These are phyloP conservation scores for Macrophomina tecta DNA, from an alignment of 2,329 filamentous ascomycete species.

Conservation along the genomic window DNA sequence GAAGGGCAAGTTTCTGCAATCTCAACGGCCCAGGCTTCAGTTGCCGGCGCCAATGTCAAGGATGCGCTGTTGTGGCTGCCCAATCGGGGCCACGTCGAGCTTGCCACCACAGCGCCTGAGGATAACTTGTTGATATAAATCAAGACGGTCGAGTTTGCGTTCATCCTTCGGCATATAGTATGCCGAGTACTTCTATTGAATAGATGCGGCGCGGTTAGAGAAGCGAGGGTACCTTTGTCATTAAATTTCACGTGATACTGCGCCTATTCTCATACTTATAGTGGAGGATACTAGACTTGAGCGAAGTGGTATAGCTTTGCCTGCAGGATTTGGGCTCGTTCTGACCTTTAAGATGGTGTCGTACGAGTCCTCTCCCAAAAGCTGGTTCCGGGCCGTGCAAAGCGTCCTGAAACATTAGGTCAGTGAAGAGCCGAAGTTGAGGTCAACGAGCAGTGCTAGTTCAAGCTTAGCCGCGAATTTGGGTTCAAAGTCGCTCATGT, in stretches of 20 bases:
- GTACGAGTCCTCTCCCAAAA: slow-evolving; percentile 12
- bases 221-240: slow-evolving; percentile 13
- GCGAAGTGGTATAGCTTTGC: slow-evolving; percentile 37
- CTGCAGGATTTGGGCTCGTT: background rate
- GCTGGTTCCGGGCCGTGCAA: slow-evolving; percentile 1
- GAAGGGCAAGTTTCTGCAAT: slow-evolving; percentile 3
- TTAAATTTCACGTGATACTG: slow-evolving; percentile 29
- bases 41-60: slow-evolving; percentile 11
- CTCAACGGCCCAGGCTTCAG: slow-evolving; percentile 8
- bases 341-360: background rate
- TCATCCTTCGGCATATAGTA: slow-evolving; percentile 24
- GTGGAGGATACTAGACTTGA: slow-evolving; percentile 44
- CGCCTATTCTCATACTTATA: slow-evolving; percentile 27
- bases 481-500: background rate
- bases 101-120: slow-evolving; percentile 3
- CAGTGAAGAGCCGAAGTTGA: background rate
- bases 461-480: background rate
- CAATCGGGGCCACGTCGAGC: slow-evolving; percentile 30
- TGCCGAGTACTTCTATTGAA: slow-evolving; percentile 28
- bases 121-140: slow-evolving; percentile 5
- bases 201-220: background rate
- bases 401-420: background rate
- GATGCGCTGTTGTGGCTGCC: slow-evolving; percentile 29
- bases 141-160: slow-evolving; percentile 12
- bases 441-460: background rate